Base-by-base conservation (phyloP, 208 protist genomes). In the Wallacemonas rigidus region DNA sequence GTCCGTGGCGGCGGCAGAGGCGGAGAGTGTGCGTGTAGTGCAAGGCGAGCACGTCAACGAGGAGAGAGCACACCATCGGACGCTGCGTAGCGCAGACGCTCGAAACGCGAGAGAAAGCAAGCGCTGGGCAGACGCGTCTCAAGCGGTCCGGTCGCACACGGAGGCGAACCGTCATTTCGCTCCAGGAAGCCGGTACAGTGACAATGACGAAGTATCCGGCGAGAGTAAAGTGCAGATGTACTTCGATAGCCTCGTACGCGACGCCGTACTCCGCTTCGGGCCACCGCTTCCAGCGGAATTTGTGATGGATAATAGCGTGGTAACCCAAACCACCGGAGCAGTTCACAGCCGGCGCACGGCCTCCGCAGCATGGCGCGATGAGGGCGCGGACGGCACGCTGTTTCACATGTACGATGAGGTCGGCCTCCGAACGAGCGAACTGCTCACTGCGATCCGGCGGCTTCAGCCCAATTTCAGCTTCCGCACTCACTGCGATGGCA, bases 251-350 rank as follows among this genome's bases (percentile, higher is more conserved):
- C 71, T 96, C 5, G 89, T 92, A 2, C 55, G 79, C 64, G 70
- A 68, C 0, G 88, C 91, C 3, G 45, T 96, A 5, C 76, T 93
- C 15, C 85, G 70, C 61, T 96, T 84, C 74, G 91, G 91, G 0
- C 91, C 89, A 14, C 88, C 91, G 36, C 80, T 94, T 50, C 91
- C 91, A 9, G 77, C 85, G 35, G 88, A 95, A 17, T 86, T 94
- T 76, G 80, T 82, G 8, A 63, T 65, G 41, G 69, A 84, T 50
- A 90, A 89, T 69, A 75, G 88, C 43, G 69, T 92, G 12, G 48
- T 89, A 0, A 72, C 75, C 15, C 48, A 26, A 8, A 36, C 39
- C 9, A 61, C 26, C 14, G 5, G 14, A 3, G 4, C 67, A 14
- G n/a, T 1, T 15, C 48, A 17, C 39, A 38, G 40, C 62, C 50